phyloP scores from a whole-genome alignment of 495 filamentous ascomycete species.

The Aspergillus sclerotiicarbonarius region DNA sequence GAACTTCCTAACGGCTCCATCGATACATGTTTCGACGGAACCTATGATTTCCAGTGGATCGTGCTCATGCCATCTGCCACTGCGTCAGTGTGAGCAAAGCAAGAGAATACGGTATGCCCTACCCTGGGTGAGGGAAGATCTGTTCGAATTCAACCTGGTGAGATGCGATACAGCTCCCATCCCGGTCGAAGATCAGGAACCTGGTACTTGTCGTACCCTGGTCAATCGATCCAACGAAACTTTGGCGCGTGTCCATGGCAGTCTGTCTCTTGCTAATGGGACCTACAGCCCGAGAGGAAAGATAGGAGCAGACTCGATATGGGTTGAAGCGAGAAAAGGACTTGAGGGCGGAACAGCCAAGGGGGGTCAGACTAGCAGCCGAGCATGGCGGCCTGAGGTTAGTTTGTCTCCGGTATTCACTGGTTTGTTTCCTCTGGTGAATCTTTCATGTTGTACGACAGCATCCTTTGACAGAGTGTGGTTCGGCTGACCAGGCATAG shows the following conservation, averaged over 20 bases:
- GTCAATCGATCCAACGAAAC: constrained; percentile 74
- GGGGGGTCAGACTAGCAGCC: no score
- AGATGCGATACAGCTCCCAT: constrained; percentile 75
- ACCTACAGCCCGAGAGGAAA: not conserved
- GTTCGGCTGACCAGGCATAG: no score
- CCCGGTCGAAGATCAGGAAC: constrained; percentile 83
- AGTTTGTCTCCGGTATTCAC: no score
- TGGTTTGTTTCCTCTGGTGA: no score
- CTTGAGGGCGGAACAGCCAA: no score
- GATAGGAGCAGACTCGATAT: no score
- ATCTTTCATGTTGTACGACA: no score
- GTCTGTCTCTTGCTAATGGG: not conserved
- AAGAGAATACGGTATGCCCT: constrained; percentile 30
- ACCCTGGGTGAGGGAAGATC: constrained; percentile 88
- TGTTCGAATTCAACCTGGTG: constrained; percentile 93
- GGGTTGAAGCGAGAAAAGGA: no score
- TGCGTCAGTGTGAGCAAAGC: not conserved
- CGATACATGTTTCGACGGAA: constrained; percentile 82
- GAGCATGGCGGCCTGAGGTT: no score
- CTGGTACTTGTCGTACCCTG: constrained; percentile 92
- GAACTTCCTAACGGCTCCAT: constrained; percentile 71
- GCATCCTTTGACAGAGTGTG: no score
- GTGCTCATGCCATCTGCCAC: constrained; percentile 85
- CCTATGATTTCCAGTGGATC: constrained; percentile 74
- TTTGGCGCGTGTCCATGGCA: constrained; percentile 29